Evolutionary conservation across 768 basidiomycete genomes (phyloP).

Genomic region (Exidia glandulosa): DNA sequence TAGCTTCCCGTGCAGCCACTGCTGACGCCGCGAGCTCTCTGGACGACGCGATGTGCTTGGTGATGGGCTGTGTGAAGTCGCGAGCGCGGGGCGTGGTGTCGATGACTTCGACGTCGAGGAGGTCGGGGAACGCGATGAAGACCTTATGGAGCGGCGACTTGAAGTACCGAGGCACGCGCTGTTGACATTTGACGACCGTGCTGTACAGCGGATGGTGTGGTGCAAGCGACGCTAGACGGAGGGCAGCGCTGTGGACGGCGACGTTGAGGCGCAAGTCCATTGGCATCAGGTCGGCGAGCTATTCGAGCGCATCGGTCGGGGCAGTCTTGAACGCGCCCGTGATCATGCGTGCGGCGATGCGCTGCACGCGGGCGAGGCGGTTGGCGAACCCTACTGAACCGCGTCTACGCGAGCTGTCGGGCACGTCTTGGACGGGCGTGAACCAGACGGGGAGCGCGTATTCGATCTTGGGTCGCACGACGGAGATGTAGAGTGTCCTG

Average conservation of each 20-base stretch:
- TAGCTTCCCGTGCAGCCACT: too few relatives aligned
- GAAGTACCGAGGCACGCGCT: not conserved
- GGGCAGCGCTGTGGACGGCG: not conserved
- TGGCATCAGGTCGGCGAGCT: slow-evolving; percentile 1
- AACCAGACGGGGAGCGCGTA: not conserved
- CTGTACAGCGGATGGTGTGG: not conserved
- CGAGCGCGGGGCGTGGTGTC: not conserved
- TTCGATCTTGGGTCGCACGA: not conserved
- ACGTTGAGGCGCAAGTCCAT: not conserved
- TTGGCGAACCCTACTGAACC: not conserved
- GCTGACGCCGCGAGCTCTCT: too few relatives aligned
- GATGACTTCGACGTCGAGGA: not conserved
- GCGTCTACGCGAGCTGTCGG: too few relatives aligned
- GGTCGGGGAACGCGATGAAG: not conserved
- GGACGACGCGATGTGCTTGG: not conserved
- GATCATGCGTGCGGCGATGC: not conserved
- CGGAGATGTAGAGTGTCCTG: not conserved
- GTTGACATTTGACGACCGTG: not conserved
- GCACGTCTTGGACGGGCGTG: not conserved
- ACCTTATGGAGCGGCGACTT: not conserved
- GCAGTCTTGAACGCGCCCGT: not conserved
- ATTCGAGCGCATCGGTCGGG: not conserved
- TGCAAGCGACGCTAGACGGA: not conserved
- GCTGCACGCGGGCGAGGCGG: not conserved
- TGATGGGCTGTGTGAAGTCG: not conserved